These are phyloP conservation scores for Candida hispaniensis DNA, from an alignment of 805 yeast genomes.

Conservation along the genomic window DNA sequence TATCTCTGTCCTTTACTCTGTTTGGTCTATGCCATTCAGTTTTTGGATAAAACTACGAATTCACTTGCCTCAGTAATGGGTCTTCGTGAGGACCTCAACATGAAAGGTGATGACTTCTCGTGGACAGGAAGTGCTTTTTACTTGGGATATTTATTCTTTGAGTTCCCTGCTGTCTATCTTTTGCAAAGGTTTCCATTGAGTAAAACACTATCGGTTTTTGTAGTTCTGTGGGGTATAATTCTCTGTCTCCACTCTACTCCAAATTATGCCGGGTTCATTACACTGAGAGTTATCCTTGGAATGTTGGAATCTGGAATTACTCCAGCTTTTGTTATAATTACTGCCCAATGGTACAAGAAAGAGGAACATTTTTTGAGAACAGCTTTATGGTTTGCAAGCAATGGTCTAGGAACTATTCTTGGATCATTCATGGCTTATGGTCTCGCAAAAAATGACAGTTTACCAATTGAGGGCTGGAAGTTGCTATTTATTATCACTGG, in stretches of 20 bases:
- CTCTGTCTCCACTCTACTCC: constrained; percentile 42
- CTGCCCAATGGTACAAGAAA: constrained; percentile 47
- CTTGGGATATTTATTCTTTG: constrained; percentile 52
- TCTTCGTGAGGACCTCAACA: constrained; percentile 35
- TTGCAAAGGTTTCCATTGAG: constrained; percentile 51
- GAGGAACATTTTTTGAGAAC: constrained; percentile 37
- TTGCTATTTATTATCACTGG: constrained; percentile 48
- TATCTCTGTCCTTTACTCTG: constrained; percentile 43
- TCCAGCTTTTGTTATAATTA: constrained; percentile 47
- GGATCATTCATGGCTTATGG: constrained; percentile 44
- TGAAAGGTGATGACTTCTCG: constrained; percentile 34
- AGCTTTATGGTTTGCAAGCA: constrained; percentile 34
- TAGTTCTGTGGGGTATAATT: constrained; percentile 54
- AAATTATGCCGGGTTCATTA: constrained; percentile 37
- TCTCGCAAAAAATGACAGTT: constrained; percentile 29
- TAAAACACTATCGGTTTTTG: constrained; percentile 38
- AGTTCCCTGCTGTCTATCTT: constrained; percentile 37
- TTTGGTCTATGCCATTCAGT: constrained; percentile 41
- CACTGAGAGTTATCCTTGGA: constrained; percentile 42
- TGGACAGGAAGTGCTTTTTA: constrained; percentile 55
- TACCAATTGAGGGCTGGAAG: constrained; percentile 38
- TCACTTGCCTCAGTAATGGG: constrained; percentile 47
- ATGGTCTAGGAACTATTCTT: constrained; percentile 37
- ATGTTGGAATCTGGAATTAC: constrained; percentile 43
- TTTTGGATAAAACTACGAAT: constrained; percentile 48